phyloP scores from a whole-genome alignment of 2,329 filamentous ascomycete genomes.

The Sporothrix protearum region DNA sequence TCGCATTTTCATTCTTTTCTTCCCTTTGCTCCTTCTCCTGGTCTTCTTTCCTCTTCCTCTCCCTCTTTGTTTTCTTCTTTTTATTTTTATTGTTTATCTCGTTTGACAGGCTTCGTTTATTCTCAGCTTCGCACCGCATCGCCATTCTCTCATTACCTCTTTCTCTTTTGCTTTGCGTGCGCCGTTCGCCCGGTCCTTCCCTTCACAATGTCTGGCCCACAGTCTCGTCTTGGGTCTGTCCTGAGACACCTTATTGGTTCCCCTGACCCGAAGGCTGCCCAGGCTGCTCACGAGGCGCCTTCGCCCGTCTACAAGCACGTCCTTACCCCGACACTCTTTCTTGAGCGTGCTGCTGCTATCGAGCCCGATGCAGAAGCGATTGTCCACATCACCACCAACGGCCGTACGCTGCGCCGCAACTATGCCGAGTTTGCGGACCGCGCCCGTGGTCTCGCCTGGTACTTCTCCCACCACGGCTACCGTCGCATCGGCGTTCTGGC shows the following conservation, averaged over 20 bases:
- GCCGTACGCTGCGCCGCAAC: slow-evolving; percentile 66
- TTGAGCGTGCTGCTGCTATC: slow-evolving; percentile 75
- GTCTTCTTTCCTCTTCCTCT: not conserved
- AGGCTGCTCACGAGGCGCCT: slow-evolving; percentile 30
- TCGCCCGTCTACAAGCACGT: slow-evolving; percentile 59
- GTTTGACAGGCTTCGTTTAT: not conserved
- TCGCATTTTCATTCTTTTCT: not conserved
- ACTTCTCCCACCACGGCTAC: slow-evolving; percentile 67
- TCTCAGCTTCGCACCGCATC: not conserved
- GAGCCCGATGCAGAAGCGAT: slow-evolving; percentile 84
- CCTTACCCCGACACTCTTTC: slow-evolving; percentile 81
- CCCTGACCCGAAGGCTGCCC: slow-evolving; percentile 31
- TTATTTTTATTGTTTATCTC: no score
- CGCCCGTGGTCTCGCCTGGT: slow-evolving; percentile 83
- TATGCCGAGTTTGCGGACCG: slow-evolving; percentile 84
- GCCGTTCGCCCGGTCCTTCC: not conserved
- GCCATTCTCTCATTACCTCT: not conserved
- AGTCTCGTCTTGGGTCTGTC: slow-evolving; percentile 58
- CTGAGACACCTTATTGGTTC: slow-evolving; percentile 46
- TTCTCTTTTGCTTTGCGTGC: not conserved
- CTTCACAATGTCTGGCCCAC: slow-evolving; percentile 57
- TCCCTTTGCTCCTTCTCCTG: not conserved
- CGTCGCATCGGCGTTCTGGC: slow-evolving; percentile 79
- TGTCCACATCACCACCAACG: slow-evolving; percentile 78
- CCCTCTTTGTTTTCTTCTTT: not conserved